phyloP scores from a whole-genome alignment of 2,329 filamentous ascomycete genomes.

The Corinectria fuckeliana region DNA sequence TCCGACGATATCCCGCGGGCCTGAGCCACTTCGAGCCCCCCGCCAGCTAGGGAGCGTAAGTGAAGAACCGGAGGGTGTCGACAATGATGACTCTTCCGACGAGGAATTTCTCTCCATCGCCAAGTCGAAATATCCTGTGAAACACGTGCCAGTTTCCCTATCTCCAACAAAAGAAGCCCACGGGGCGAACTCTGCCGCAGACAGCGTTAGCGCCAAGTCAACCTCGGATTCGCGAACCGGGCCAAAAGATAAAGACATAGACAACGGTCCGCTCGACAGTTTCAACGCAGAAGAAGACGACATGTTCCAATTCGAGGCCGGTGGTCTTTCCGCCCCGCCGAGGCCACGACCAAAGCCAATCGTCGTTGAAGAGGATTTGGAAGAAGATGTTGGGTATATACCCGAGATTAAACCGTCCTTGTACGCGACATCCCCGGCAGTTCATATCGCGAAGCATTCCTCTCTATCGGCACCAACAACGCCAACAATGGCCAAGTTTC shows the following conservation, averaged over 20 bases:
- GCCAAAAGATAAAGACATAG: neutral
- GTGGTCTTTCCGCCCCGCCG: constrained; percentile 41
- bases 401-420: constrained; percentile 36
- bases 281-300: constrained; percentile 44
- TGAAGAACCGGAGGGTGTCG: constrained; percentile 34
- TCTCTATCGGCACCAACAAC: constrained; percentile 38
- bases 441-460: constrained; percentile 46
- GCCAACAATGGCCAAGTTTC: constrained; percentile 44
- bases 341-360: constrained; percentile 35
- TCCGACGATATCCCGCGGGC: constrained; percentile 20
- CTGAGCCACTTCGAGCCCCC: constrained; percentile 26
- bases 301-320: constrained; percentile 55
- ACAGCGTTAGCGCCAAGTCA: constrained; percentile 5
- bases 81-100: constrained; percentile 46
- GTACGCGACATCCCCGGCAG: constrained; percentile 54
- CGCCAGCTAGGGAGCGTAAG: constrained; percentile 34
- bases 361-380: constrained; percentile 43
- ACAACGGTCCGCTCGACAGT: constrained; percentile 4
- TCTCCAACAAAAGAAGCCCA: constrained; percentile 20
- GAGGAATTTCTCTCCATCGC: constrained; percentile 51
- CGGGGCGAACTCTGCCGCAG: constrained; percentile 10
- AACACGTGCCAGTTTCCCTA: constrained; percentile 28
- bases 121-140: constrained; percentile 41
- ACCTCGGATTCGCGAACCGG: constrained; percentile 8
- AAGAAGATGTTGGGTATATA: constrained; percentile 38